A percentile compares a stretch with the other conserved stretches of the same genome.
Conservation (phyloP, 2,329 filamentous ascomycete genomes). For the Dactylellina haptotyla region DNA sequence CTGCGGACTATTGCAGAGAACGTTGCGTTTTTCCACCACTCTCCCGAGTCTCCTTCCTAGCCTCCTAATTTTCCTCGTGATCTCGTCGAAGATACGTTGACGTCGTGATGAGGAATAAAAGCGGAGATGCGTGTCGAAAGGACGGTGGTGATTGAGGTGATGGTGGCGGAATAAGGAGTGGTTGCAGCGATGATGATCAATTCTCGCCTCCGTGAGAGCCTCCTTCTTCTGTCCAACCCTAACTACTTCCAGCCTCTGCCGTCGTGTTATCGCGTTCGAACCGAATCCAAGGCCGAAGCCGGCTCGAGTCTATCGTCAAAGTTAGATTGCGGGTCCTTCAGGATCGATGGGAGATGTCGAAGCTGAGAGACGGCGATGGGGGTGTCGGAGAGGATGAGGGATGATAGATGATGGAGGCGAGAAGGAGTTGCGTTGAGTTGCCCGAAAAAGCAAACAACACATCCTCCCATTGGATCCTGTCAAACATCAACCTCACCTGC, state of each 20-base stretch:
- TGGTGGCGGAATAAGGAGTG: constrained; percentile 13
- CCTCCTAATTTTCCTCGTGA: constrained; percentile 8
- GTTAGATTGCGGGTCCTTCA: constrained; percentile 16
- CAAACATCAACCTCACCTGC: constrained; percentile 30
- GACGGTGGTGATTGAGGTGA: constrained; percentile 33
- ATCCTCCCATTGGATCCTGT: constrained; percentile 38
- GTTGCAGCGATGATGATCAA: constrained; percentile 33
- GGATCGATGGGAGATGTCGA: constrained; percentile 47
- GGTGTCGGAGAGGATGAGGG: constrained; percentile 24
- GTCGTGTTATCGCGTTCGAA: constrained; percentile 42
- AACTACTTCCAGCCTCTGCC: neutral
- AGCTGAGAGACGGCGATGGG: constrained; percentile 22
- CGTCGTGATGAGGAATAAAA: neutral
- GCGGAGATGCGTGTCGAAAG: constrained; percentile 29
- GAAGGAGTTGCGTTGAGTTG: constrained; percentile 10
- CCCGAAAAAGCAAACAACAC: constrained; percentile 51
- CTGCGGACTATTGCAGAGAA: neutral
- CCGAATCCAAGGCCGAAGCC: constrained; percentile 18
- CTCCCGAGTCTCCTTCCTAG: constrained; percentile 24
- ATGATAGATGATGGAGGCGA: constrained; percentile 11
- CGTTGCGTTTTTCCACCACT: constrained; percentile 24
- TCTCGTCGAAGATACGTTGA: constrained; percentile 16
- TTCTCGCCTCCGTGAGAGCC: constrained; percentile 5
- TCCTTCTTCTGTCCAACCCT: constrained; percentile 22
- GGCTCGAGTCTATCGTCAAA: constrained; percentile 16